Percentiles rank a stretch among this genome's conserved stretches.
These are phyloP conservation scores for Curvularia eragrostidis DNA, from an alignment of 2,329 filamentous ascomycete genomes.

Conservation along the genomic window DNA sequence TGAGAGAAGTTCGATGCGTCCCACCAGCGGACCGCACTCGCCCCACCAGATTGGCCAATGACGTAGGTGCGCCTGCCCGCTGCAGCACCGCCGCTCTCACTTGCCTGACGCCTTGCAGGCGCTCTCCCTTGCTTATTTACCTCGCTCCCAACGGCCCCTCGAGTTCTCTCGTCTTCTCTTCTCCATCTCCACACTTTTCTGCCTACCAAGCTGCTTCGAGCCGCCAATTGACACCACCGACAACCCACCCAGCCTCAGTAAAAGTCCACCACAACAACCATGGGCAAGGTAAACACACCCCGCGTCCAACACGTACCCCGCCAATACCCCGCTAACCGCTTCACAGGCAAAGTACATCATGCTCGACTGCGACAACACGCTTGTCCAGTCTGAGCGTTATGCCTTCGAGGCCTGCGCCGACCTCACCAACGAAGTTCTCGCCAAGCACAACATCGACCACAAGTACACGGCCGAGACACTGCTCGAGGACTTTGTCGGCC, in stretches of 20 bases:
- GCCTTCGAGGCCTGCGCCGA: constrained; percentile 92
- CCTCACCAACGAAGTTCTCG: constrained; percentile 85
- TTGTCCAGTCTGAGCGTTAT: constrained; percentile 87
- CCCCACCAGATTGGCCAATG: constrained; percentile 25
- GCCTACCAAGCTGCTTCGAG: constrained; percentile 1
- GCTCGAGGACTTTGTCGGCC: constrained; percentile 86
- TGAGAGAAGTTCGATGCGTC: constrained; percentile 11
- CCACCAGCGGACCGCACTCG: constrained; percentile 23
- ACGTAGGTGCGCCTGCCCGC: constrained; percentile 30
- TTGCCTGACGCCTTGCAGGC: constrained; percentile 37
- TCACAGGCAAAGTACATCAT: constrained; percentile 58
- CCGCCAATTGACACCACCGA: constrained; percentile 30
- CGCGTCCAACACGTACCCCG: constrained; percentile 19
- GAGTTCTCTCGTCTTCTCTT: constrained; percentile 15
- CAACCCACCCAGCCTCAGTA: constrained; percentile 14
- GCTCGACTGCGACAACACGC: constrained; percentile 79
- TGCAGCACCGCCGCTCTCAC: constrained; percentile 16
- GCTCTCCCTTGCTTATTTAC: constrained; percentile 32
- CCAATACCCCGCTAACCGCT: constrained; percentile 29
- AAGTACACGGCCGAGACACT: constrained; percentile 80
- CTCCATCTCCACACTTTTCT: constrained; percentile 12
- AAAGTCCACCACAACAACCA: constrained; percentile 30
- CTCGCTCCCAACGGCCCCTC: constrained; percentile 30
- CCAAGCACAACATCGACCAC: constrained; percentile 66
- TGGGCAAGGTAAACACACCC: constrained; percentile 39